Base-by-base conservation (phyloP, 768 basidiomycete species). In the Podaxis rugospora region DNA sequence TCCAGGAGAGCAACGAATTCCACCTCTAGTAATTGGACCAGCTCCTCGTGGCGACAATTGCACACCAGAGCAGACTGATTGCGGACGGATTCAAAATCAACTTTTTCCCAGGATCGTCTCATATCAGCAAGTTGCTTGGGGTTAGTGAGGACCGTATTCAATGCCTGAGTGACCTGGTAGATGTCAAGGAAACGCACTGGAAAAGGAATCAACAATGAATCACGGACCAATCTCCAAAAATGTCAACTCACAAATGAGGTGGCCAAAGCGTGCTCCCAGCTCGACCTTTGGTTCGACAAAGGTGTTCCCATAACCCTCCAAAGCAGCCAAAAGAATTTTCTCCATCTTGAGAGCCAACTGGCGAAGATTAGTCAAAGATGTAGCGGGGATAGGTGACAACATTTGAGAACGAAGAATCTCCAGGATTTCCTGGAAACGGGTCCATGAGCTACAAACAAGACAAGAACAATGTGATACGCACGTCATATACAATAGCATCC, bases 231-330 rank as follows among this genome's bases (percentile, higher is more conserved):
- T 59, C 49, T 60, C 40, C 61, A 56, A 55, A 61, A 49, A 62
- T 42, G 35, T 46, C 63, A 51, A 91, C 90, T 75, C 67, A 92
- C 91, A 83, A 70, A 95, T 89, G 56, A 95, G 83, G 70, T 95
- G 93, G 1, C 92, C 92, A 70, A 95, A 94, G 35, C 93, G 88
- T 40, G 93, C 92, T 18, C 92, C 92, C 58, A 95, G 76, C 69
- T 95, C 93, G 36, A 95, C 92, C 71, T 93, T 93, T 51, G 93
- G 92, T 71, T 93, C 92, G 42, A 93, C 89, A 72, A 95, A 94
- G 14, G 92, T 93, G 67, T 90, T 89, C 16, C 90, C 90, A 62
- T 93, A 95, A 62, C 82, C 83, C 60, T 92, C 90, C 32, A 95
- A 78, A 14, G 93, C 90, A 52, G 88, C 79, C 47, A 94, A 78